These are phyloP conservation scores for Clitoria ternatea DNA, from an alignment of 306 rosid genomes.

Conservation along the genomic window DNA sequence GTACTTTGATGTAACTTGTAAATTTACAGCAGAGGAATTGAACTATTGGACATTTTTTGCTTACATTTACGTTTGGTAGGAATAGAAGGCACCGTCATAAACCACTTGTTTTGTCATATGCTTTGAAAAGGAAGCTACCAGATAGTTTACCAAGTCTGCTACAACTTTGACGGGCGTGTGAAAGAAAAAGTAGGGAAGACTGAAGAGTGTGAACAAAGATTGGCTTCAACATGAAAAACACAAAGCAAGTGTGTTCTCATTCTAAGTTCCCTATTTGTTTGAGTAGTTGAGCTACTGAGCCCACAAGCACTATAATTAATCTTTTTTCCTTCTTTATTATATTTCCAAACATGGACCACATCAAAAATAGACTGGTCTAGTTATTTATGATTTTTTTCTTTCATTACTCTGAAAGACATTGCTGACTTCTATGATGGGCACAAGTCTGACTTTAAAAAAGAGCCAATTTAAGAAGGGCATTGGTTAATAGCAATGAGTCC, in stretches of 20 bases:
- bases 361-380: neutral
- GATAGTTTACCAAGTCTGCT: neutral
- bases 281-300: slow-evolving; percentile 34
- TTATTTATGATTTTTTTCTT: no score
- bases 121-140: neutral
- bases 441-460: slow-evolving; percentile 5
- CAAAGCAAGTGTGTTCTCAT: slow-evolving; percentile 15
- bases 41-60: neutral
- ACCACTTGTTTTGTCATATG: neutral
- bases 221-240: slow-evolving; percentile 14
- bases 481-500: slow-evolving; percentile 1
- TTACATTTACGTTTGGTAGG: neutral
- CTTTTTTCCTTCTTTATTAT: slow-evolving; percentile 15
- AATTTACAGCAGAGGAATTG: neutral
- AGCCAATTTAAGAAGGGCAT: slow-evolving; percentile 6
- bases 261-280: slow-evolving; percentile 23
- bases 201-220: slow-evolving; percentile 34
- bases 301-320: slow-evolving; percentile 15
- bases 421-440: slow-evolving; percentile 20
- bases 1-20: slow-evolving; percentile 10
- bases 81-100: neutral
- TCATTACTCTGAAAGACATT: neutral
- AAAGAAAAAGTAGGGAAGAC: slow-evolving; percentile 17
- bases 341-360: slow-evolving; percentile 25
- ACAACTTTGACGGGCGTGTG: slow-evolving; percentile 10